Evolutionary conservation across 257 asterid genomes (phyloP).

Genomic region (Rhazya stricta): DNA sequence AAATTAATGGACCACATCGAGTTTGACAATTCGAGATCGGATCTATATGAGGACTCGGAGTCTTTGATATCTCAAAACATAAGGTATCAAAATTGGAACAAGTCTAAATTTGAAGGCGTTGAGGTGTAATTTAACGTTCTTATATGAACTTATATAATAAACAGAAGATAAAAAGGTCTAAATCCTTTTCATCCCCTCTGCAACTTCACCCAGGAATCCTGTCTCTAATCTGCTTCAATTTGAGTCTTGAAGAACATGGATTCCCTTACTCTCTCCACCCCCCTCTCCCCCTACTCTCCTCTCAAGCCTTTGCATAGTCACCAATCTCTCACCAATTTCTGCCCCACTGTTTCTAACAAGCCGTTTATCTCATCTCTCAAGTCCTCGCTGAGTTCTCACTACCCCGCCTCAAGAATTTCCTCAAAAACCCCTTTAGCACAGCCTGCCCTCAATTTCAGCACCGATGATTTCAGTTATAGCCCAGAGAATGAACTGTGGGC

Average conservation of each 20-base stretch:
- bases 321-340: slow-evolving; percentile 19
- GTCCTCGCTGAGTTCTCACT: slow-evolving; percentile 39
- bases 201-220: slow-evolving; percentile 1
- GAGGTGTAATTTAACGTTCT: background rate
- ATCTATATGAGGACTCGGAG: too few relatives aligned
- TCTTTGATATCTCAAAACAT: too few relatives aligned
- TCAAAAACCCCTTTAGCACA: slow-evolving; percentile 16
- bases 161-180: background rate
- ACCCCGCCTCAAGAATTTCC: slow-evolving; percentile 15
- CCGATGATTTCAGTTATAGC: background rate
- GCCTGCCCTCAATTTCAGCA: slow-evolving; percentile 7
- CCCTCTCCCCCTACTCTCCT: slow-evolving; percentile 26
- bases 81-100: background rate
- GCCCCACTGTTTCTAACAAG: slow-evolving; percentile 23
- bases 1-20: too few relatives aligned
- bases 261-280: slow-evolving; percentile 57
- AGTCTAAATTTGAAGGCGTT: background rate
- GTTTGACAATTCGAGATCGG: too few relatives aligned
- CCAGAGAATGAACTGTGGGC: slow-evolving; percentile 36
- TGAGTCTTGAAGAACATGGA: slow-evolving; percentile 33
- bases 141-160: too few relatives aligned
- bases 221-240: slow-evolving; percentile 23
- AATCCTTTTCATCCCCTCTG: slow-evolving; percentile 8
- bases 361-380: slow-evolving; percentile 25
- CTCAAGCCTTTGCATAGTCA: slow-evolving; percentile 27